phyloP scores from a whole-genome alignment of 2,329 filamentous ascomycete genomes.

The Diaporthe vaccinii region DNA sequence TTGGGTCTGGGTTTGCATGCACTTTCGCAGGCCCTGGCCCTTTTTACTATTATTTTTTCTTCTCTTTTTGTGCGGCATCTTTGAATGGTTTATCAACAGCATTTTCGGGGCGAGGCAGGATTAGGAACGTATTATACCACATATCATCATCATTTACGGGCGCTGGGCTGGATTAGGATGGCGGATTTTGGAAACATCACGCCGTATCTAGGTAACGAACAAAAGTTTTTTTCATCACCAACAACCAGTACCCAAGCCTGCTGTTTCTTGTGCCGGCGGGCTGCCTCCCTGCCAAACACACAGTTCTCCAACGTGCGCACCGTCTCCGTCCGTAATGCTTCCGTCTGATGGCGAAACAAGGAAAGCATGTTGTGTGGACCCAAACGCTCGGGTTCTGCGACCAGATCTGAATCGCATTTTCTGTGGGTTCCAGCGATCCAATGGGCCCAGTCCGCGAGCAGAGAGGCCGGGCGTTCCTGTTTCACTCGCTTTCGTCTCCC shows the following conservation, averaged over 20 bases:
- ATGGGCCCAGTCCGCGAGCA: neutral
- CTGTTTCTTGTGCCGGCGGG: neutral
- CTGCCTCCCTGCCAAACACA: constrained; percentile 3
- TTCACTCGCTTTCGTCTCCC: neutral
- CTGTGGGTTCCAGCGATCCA: neutral
- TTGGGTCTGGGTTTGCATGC: neutral
- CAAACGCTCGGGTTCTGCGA: constrained; percentile 16
- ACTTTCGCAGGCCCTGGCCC: neutral
- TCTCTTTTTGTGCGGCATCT: neutral
- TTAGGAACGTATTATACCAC: constrained; percentile 40
- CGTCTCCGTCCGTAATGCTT: neutral
- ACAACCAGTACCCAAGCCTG: neutral
- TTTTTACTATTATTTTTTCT: neutral
- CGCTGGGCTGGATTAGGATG: constrained; percentile 14
- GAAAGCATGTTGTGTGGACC: constrained; percentile 29
- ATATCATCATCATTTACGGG: constrained; percentile 30
- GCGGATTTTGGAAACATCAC: constrained; percentile 5
- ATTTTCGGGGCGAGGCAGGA: constrained; percentile 38
- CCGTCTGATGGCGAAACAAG: constrained; percentile 16
- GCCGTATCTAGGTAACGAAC: constrained; percentile 16
- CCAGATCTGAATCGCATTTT: constrained; percentile 18
- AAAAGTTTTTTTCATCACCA: constrained; percentile 23
- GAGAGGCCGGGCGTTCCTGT: neutral
- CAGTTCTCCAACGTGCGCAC: neutral
- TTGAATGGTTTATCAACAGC: constrained; percentile 4